Evolutionary conservation across 2,329 filamentous ascomycete genomes (phyloP), one percentile per base, ranked within the genome.

Genomic region (Aspergillus pseudonomiae): DNA sequence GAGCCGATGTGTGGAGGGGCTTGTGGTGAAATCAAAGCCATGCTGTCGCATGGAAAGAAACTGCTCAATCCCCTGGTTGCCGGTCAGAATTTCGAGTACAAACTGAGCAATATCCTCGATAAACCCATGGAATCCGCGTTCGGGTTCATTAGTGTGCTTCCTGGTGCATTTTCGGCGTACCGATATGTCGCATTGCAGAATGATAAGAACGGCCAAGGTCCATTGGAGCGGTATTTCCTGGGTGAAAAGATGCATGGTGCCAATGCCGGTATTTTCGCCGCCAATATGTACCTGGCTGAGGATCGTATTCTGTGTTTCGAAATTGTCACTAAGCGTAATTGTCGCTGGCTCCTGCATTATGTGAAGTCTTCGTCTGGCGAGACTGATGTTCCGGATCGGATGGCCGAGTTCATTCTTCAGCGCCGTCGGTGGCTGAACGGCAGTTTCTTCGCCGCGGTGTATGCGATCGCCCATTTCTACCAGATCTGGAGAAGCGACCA

Each of bases 61-160:
- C 86, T 99, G 41, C 77, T 97, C 69, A 99, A 98, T 74, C 95
- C 95, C 0, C 86, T 99, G 5, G 92, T 99, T 26, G 95, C 95
- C 2, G 94, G 94, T 0, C 95, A 99, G 74, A 99, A 99, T 75
- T 99, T 99, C 72, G 95, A 99, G 82, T 99, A 99, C 86, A 99
- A 99, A 85, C 97, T 99, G 91, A 97, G 93, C 78, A 99, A 99
- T 75, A 99, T 99, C 75, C 86, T 99, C 52, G 95, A 99, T 78
- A 99, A 99, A 81, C 95, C 95, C 2, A 83, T 99, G 46, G 95
- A 99, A 77, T 98, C 94, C 4, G 92, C 94, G 0, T 99, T 99
- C 78, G 95, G 95, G 54, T 99, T 98, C 81, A 98, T 99, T 75
- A 93, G 92, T 52, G 95, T 99, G 73, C 84, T 99, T 74, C 95